Percentiles rank a stretch among this genome's conserved stretches.
These are phyloP conservation scores for Betula pendula DNA, from an alignment of 306 rosid genomes.

Conservation along the genomic window DNA sequence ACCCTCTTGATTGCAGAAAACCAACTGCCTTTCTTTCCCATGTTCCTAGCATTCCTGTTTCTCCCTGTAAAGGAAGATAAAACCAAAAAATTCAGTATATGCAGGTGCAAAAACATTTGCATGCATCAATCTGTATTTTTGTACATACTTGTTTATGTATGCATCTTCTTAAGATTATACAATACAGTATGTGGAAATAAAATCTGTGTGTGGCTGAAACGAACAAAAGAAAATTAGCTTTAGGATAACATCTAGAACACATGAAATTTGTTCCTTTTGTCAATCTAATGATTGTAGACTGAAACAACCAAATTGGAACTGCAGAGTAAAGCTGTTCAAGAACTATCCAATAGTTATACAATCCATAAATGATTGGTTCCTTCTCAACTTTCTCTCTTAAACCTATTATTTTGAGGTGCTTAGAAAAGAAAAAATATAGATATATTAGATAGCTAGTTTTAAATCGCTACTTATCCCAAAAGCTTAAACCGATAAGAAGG, in stretches of 20 bases:
- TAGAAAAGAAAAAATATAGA: neutral
- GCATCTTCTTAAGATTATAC: neutral
- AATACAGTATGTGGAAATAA: neutral
- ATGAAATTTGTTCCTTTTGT: neutral
- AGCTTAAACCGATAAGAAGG: too few species aligned
- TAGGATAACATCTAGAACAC: neutral
- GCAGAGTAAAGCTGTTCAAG: neutral
- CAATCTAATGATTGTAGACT: neutral
- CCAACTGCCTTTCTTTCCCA: conserved; percentile 99
- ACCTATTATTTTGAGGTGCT: neutral
- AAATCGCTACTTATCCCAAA: too few species aligned
- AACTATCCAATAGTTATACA: neutral
- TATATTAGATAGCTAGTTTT: neutral
- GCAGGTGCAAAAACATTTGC: neutral
- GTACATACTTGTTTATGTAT: neutral
- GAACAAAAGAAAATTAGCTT: neutral
- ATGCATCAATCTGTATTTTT: neutral
- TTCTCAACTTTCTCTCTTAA: neutral
- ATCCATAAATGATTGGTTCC: neutral
- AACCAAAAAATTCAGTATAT: conserved; percentile 24
- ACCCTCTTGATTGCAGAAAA: conserved; percentile 89
- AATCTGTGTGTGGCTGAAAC: neutral
- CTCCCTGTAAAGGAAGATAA: conserved; percentile 42
- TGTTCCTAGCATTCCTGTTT: conserved; percentile 77
- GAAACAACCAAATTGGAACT: neutral